Conservation (phyloP, 2,329 filamentous ascomycete species). For the Penicillium sp. region DNA sequence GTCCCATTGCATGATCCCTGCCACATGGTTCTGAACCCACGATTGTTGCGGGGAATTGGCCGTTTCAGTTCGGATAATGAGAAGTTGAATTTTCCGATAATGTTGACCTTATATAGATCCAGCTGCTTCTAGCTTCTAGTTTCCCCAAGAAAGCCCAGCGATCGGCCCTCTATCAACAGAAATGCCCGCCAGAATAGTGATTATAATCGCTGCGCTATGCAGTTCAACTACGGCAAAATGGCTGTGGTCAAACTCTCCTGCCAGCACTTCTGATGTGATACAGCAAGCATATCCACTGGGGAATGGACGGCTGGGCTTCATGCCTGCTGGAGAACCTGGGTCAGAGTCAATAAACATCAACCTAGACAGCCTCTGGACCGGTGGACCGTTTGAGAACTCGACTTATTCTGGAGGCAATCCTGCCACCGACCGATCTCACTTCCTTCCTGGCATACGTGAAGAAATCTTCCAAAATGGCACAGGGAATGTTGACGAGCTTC, state of each 20-base stretch:
- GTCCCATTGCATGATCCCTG: background rate
- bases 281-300: slow-evolving; percentile 8
- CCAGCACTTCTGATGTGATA: background rate
- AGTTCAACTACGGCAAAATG: background rate
- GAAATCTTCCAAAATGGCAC: slow-evolving; percentile 24
- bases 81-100: background rate
- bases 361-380: slow-evolving; percentile 28
- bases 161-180: background rate
- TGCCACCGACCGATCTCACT: slow-evolving; percentile 12
- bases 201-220: background rate
- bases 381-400: slow-evolving; percentile 24
- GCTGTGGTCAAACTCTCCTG: slow-evolving; percentile 8
- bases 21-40: background rate
- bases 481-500: slow-evolving; percentile 18
- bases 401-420: slow-evolving; percentile 23
- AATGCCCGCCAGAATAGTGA: background rate
- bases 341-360: slow-evolving; percentile 21
- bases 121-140: background rate
- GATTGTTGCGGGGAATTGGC: background rate
- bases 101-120: background rate
- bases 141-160: background rate
- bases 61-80: too few relatives aligned
- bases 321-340: slow-evolving; percentile 5
- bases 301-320: slow-evolving; percentile 4
- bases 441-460: slow-evolving; percentile 17